A percentile compares a stretch with the other conserved stretches of the same genome.
phyloP scores from a whole-genome alignment of 2,329 filamentous ascomycete genomes.

The Bipolaris victoriae region DNA sequence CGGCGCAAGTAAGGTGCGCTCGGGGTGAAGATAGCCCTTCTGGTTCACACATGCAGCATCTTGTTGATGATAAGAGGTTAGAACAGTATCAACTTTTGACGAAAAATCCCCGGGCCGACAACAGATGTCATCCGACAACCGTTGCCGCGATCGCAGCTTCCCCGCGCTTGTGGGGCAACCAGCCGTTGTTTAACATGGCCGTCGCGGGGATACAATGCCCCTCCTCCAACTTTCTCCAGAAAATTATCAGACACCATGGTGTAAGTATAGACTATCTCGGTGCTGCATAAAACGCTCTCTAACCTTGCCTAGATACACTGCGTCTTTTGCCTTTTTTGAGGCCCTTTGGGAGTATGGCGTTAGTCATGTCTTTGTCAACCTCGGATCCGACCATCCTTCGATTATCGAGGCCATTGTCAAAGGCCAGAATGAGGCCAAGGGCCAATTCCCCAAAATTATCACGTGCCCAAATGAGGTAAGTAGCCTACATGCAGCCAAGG shows the following conservation, averaged over 20 bases:
- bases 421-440: conserved; percentile 69
- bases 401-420: conserved; percentile 83
- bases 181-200: not conserved
- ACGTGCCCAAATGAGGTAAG: conserved; percentile 79
- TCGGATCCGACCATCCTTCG: conserved; percentile 75
- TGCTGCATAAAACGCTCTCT: not conserved
- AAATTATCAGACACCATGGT: conserved; percentile 26
- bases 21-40: not conserved
- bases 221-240: not conserved
- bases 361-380: conserved; percentile 64
- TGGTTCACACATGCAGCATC: not conserved
- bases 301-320: conserved; percentile 62
- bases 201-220: conserved; percentile 5
- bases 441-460: conserved; percentile 73
- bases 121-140: not conserved
- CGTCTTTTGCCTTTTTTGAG: conserved; percentile 83
- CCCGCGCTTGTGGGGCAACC: conserved; percentile 19
- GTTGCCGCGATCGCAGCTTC: conserved; percentile 2
- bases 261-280: conserved; percentile 13
- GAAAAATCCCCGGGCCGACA: not conserved
- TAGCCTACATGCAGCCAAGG: not conserved
- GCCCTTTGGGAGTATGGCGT: conserved; percentile 69
- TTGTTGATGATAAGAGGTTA: not conserved
- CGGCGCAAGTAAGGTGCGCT: not conserved
- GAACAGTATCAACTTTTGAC: not conserved